Evolutionary conservation across 495 filamentous ascomycete genomes (phyloP).

Genomic region (Trichoderma gamsii): DNA sequence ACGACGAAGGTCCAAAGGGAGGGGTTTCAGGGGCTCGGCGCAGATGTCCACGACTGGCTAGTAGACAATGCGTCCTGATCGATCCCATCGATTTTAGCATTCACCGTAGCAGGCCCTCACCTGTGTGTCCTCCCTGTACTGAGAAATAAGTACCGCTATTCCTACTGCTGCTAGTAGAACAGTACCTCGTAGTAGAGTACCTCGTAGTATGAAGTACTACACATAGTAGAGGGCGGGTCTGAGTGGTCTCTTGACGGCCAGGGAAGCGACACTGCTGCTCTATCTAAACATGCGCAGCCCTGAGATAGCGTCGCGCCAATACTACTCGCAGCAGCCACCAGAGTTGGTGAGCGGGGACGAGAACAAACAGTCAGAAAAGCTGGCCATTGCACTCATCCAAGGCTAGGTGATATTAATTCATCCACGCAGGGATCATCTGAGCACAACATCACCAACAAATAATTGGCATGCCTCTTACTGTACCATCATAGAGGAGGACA

Average conservation of each 20-base stretch:
- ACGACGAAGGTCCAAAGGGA: conserved; percentile 62
- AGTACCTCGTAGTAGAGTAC: too few relatives aligned
- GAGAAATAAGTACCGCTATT: too few relatives aligned
- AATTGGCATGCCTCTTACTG: background rate
- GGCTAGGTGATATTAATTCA: background rate
- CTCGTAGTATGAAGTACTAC: too few relatives aligned
- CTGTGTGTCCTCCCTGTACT: too few relatives aligned
- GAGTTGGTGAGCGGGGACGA: background rate
- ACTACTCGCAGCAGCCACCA: background rate
- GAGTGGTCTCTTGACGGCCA: too few relatives aligned
- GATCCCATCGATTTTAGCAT: background rate
- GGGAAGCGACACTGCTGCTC: too few relatives aligned
- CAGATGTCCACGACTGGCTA: conserved; percentile 10
- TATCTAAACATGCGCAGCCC: too few relatives aligned
- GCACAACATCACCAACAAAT: background rate
- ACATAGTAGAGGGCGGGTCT: too few relatives aligned
- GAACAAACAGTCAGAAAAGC: background rate
- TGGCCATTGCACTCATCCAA: background rate
- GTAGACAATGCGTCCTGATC: conserved; percentile 8
- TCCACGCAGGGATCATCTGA: background rate
- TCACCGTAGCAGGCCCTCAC: too few relatives aligned
- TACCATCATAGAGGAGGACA: background rate
- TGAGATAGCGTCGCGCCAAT: conserved; percentile 1
- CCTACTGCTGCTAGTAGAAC: too few relatives aligned
- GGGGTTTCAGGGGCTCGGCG: conserved; percentile 53